Percentiles rank a stretch among this genome's conserved stretches.
Conservation (phyloP, 805 yeast genomes). For the Kazachstania taianensis region DNA sequence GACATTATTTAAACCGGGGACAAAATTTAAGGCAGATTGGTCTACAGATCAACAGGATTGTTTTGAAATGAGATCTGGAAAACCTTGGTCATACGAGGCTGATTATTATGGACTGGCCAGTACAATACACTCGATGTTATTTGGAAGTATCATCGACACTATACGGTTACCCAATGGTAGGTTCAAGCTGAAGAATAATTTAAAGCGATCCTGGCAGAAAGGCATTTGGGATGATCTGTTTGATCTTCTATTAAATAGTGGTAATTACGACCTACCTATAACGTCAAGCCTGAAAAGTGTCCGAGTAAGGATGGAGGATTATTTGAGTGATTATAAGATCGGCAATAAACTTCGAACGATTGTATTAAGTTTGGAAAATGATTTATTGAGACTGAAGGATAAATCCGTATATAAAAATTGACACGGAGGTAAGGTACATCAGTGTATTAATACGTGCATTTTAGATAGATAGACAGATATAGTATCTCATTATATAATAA, state of each 20-base stretch:
- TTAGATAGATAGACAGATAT: too few species aligned
- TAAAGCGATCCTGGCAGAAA: conserved; percentile 69
- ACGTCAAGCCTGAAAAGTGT: conserved; percentile 25
- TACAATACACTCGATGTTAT: conserved; percentile 60
- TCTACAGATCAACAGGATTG: conserved; percentile 60
- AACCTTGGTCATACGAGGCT: conserved; percentile 67
- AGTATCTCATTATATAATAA: too few species aligned
- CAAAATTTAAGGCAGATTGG: conserved; percentile 51
- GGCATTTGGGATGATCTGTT: conserved; percentile 64
- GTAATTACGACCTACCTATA: conserved; percentile 32
- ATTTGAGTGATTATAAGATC: conserved; percentile 7
- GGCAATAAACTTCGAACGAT: conserved; percentile 24
- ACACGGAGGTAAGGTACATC: too few species aligned
- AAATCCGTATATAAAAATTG: not conserved
- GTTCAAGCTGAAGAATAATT: conserved; percentile 33
- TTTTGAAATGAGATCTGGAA: conserved; percentile 48
- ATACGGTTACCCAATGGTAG: conserved; percentile 21
- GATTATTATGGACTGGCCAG: conserved; percentile 81
- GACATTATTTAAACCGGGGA: conserved; percentile 40
- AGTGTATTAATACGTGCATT: too few species aligned
- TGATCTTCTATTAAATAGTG: conserved; percentile 51
- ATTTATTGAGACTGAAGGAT: conserved; percentile 11
- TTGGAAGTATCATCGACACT: conserved; percentile 53
- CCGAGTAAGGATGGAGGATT: conserved; percentile 9
- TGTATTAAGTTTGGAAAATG: conserved; percentile 32